Base-by-base conservation (phyloP, 164 flowering plant species). In the Aristolochia californica region DNA sequence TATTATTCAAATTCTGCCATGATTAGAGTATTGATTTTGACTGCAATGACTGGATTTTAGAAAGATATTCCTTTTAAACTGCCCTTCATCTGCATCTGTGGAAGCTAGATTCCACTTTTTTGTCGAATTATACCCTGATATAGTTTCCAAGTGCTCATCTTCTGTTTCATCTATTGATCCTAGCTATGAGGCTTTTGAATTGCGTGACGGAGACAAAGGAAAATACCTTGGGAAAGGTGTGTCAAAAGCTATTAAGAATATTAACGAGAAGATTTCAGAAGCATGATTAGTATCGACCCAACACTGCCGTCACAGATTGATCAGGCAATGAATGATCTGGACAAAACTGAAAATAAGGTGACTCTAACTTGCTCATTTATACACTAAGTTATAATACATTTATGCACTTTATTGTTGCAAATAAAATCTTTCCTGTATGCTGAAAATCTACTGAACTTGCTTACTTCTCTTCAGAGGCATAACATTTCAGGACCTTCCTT, bases 241-340 rank as follows among this genome's bases (percentile, higher is more conserved):
- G 63, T 76, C 59, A 17, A 83, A 75, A 77, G 96, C 96, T 65
- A 86, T 94, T 58, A 80, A 71, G 71, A 87, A 85, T 66, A 71
- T 94, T 53, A 94, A 87, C 63, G 95, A 84, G 70, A 85, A 79
- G 64, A 82, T 94, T 43, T 80, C 96, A 55, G 82, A 87, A 72
- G 97, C 96, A 66, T 94, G 70, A 54, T 83, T 72, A 97, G 99
- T 17, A 83, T 87, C 95, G 93, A 94, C 70, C 97, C 99, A 48
- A 86, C 78, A 27, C 83, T 80, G 51, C 99, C 90, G 77, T 66
- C 82, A 5, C 95, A 94, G 67, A 90, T 89, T 68, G 99, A 94
- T 70, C 96, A 85, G 62, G 93, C 82, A 56, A 84, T 94, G 96
- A 79, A 82, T 49, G 99, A 87, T 65, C 72, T 90, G 75, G 99